phyloP scores from a whole-genome alignment of 2,329 filamentous ascomycete species.

The Pseudogymnoascus sp. region DNA sequence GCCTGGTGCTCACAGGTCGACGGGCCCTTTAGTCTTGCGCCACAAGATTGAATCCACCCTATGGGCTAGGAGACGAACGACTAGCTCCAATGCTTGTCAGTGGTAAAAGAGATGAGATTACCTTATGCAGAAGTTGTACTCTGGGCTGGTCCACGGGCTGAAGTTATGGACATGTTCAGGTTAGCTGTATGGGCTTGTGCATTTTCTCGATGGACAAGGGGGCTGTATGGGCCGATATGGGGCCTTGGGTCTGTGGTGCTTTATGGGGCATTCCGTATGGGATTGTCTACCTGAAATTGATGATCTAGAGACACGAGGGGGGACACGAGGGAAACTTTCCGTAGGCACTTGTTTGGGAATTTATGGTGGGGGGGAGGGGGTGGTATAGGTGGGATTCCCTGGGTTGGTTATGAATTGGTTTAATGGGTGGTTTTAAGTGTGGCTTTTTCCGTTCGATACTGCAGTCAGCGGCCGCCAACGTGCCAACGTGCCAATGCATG shows the following conservation, averaged over 20 bases:
- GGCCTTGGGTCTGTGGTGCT: background rate
- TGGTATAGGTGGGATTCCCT: background rate
- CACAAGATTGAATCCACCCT: slow-evolving; percentile 3
- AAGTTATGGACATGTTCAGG: background rate
- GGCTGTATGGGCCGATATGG: background rate
- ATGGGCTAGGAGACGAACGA: background rate
- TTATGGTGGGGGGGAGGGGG: background rate
- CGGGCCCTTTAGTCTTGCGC: slow-evolving; percentile 5
- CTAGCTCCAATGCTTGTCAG: slow-evolving; percentile 8
- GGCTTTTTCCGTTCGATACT: slow-evolving; percentile 4
- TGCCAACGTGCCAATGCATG: slow-evolving; percentile 3
- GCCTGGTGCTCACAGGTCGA: background rate
- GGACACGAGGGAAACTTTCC: background rate
- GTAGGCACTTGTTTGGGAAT: background rate
- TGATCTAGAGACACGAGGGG: background rate
- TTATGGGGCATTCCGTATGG: background rate
- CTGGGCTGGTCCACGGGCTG: background rate
- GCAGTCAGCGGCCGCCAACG: background rate
- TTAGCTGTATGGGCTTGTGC: background rate
- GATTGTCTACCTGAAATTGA: background rate
- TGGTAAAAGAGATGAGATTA: slow-evolving; percentile 9
- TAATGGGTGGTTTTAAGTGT: slow-evolving; percentile 5
- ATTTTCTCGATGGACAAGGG: background rate
- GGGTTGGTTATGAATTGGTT: background rate
- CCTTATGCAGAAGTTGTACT: slow-evolving; percentile 1